Base-by-base conservation (phyloP, 1,284 basidiomycete species). In the Cerioporus squamosus region DNA sequence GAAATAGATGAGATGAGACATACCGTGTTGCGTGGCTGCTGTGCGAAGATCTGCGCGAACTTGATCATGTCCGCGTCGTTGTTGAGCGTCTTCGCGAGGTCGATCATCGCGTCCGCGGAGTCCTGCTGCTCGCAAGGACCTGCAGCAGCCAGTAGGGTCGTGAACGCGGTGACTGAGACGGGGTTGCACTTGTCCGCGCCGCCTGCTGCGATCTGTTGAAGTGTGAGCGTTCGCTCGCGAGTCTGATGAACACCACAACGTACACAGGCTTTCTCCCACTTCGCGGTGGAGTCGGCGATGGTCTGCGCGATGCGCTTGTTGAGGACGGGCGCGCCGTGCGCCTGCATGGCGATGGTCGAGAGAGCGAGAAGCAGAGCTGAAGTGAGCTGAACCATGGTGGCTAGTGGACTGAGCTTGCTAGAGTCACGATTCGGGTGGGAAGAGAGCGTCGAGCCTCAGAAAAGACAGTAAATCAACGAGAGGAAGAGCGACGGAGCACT, bases 81-180 rank as follows among this genome's bases (percentile, higher is more conserved):
- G 58, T 81, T 79, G 49, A 88, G 78, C 20, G 76, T 68, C 69
- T 87, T 87, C 38, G 82, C 83, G 29, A 88, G 78, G 65, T 82
- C 78, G 58, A 88, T 77, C 82, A 88, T 85, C 17, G 69, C 65
- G 66, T 88, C 86, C 9, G 82, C 86, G 9, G 80, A 76, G 66
- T 88, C 69, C 66, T 88, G 86, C 70, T 88, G 86, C 14, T 81
- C 85, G 66, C 86, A 88, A 50, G 77, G 71, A 20, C 79, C 81
- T 0, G 82, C 80, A 5, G 74, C 81, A 22, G 82, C 81, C 17
- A 86, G 77, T 20, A 88, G 76, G n/a, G 82, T 83, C 8, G 67
- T 66, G 65, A 85, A 85, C 0, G 84, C 79, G 0, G 70, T 75
- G 23, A 84, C 75, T 0, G 85, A 81, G 53, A 84, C 69, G 5